A percentile compares a stretch with the other conserved stretches of the same genome.
Conservation (phyloP, 1,139 yeast genomes). For the Ogataea hybrid region DNA sequence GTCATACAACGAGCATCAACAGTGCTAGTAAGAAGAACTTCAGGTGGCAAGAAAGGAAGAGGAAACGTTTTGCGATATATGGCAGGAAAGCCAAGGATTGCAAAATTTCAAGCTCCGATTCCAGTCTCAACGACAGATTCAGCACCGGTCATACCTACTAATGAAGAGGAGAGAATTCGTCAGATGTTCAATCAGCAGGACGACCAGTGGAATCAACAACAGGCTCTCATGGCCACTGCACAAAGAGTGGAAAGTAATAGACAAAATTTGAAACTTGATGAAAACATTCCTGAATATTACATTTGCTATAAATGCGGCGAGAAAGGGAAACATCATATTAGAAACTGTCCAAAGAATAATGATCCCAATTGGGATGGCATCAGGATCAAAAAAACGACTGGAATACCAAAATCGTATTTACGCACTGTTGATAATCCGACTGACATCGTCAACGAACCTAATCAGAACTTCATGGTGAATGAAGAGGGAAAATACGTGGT, state of each 20-base stretch:
- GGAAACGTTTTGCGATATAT: conserved; percentile 76
- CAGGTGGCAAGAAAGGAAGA: too few relatives aligned
- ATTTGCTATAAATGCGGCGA: conserved; percentile 96
- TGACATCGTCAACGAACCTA: conserved; percentile 46
- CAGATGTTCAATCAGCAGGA: conserved; percentile 92
- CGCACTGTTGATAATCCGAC: conserved; percentile 67
- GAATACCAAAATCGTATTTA: conserved; percentile 93
- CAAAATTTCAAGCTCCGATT: conserved; percentile 23
- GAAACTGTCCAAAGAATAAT: conserved; percentile 85
- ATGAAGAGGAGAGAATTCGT: conserved; percentile 86
- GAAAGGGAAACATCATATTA: conserved; percentile 88
- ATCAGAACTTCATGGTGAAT: conserved; percentile 80
- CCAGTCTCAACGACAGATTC: conserved; percentile 30
- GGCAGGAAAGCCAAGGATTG: conserved; percentile 69
- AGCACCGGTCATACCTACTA: conserved; percentile 30
- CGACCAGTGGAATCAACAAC: conserved; percentile 93
- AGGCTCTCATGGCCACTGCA: conserved; percentile 81
- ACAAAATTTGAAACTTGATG: conserved; percentile 44
- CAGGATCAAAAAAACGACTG: conserved; percentile 88
- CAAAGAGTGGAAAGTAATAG: conserved; percentile 57
- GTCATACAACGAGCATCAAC: too few relatives aligned
- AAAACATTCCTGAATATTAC: conserved; percentile 92
- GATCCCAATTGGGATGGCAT: conserved; percentile 95
- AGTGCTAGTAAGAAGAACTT: too few relatives aligned
- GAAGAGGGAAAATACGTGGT: conserved; percentile 96